Evolutionary conservation across 2,329 filamentous ascomycete genomes (phyloP), one percentile per base, ranked within the genome.

Genomic region (Xylogone sp.): DNA sequence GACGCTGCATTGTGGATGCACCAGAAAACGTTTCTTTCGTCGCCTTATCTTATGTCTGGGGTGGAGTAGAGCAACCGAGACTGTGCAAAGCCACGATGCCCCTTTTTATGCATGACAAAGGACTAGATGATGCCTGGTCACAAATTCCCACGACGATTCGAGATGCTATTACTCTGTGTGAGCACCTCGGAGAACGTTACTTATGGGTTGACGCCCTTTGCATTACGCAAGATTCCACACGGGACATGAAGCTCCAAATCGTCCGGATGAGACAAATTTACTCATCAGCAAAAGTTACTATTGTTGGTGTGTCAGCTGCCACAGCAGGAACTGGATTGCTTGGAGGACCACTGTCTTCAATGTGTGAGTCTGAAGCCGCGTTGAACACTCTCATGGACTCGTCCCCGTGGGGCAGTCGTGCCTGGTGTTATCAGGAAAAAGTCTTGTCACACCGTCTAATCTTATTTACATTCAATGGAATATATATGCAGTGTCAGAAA

Each of bases 31-130:
- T 48, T 20, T 18, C 45, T 18, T 56, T 55, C 22, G 12, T 56
- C 13, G 46, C 50, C 18, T 20, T 53, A 21, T 51, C 48, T 21
- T 54, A 54, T 21, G 52, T 54, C 2, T 54, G 49, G 52, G 52
- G 49, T 43, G 27, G 27, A 7, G 27, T 13, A 31, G 13, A 31
- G 7, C 27, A 31, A 13, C 27, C 13, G 7, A 31, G 13, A 13
- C 27, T 31, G 7, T 8, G 8, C 7, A 31, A 31, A 31, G 27
- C 7, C 13, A 31, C 27, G 13, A 31, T 31, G 27, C 13, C 27
- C 13, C 27, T 31, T 31, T 31, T 31, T 7, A 31, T 31, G 27
- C 27, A 13, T 7, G 13, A 31, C 7, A 13, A 13, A 8, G 27
- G 27, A 7, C 27, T 31, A 7, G 27, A 31, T 8, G 27, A 7